Conservation (phyloP, 441 rosid species). For the Melastoma candidum region DNA sequence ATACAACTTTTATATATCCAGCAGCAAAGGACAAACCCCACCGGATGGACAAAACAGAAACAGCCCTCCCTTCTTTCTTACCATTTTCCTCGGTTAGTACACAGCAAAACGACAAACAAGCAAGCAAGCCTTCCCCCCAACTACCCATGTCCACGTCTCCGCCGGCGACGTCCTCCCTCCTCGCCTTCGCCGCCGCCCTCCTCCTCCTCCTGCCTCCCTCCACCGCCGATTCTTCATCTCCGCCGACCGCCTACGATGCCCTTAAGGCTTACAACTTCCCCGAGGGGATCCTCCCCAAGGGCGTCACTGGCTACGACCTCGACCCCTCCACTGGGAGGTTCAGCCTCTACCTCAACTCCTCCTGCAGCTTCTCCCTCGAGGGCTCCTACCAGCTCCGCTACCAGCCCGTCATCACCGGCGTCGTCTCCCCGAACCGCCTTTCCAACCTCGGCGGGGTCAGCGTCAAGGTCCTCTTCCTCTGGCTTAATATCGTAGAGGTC, state of each 20-base stretch:
- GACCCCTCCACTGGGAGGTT: constrained; percentile 11
- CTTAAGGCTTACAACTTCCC: constrained; percentile 14
- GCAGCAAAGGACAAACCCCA: no score
- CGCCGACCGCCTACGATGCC: constrained; percentile 11
- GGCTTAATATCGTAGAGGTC: constrained; percentile 16
- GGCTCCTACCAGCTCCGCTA: constrained; percentile 15
- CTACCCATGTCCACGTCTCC: no score
- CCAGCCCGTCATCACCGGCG: constrained; percentile 4
- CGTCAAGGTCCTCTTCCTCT: constrained; percentile 13
- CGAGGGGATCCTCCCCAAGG: constrained; percentile 17
- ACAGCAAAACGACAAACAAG: no score
- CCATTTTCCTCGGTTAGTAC: no score
- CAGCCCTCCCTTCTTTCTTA: no score
- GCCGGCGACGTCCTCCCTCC: no score
- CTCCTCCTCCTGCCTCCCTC: neutral
- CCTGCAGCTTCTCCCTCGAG: constrained; percentile 18
- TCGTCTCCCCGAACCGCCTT: neutral
- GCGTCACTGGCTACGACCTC: constrained; percentile 13
- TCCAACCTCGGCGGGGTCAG: constrained; percentile 9
- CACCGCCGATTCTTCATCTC: neutral
- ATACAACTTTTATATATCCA: no score
- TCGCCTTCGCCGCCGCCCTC: neutral
- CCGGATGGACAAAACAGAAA: no score
- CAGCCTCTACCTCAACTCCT: constrained; percentile 7
- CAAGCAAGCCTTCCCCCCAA: no score